phyloP scores from a whole-genome alignment of 305 asterid species.

The Fraxinus albicans region DNA sequence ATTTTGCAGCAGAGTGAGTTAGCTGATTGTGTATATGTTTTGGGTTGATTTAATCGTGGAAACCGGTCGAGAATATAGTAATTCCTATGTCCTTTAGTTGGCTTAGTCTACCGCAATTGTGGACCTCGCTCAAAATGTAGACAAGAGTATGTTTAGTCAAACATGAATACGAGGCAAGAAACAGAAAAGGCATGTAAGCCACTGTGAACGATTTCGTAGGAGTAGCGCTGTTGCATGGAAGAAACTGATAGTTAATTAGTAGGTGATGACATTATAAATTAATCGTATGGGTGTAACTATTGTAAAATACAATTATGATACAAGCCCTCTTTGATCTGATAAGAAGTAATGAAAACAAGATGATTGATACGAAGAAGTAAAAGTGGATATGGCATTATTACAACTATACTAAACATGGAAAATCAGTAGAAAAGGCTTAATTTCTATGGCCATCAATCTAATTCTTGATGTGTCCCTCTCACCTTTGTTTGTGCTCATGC shows the following conservation, averaged over 20 bases:
- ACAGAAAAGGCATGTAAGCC: not conserved
- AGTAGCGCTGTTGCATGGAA: not conserved
- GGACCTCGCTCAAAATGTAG: not conserved
- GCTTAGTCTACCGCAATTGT: not conserved
- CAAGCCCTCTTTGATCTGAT: not conserved
- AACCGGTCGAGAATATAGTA: not conserved
- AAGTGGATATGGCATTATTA: not conserved
- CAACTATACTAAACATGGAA: not conserved
- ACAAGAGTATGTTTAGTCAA: not conserved
- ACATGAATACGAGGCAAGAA: not conserved
- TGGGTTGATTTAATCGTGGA: not conserved
- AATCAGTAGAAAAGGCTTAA: not conserved
- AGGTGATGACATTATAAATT: not conserved
- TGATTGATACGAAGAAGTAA: not conserved
- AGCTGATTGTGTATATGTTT: not conserved
- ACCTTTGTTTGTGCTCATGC: not conserved
- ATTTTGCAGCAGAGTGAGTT: not conserved
- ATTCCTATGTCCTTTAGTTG: not conserved
- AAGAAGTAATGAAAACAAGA: not conserved
- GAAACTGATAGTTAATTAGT: not conserved
- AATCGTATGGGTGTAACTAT: not conserved
- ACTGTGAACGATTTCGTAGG: not conserved
- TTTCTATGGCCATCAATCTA: not conserved
- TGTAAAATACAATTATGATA: not conserved
- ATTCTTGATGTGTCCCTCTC: not conserved